A percentile compares a stretch with the other conserved stretches of the same genome.
Evolutionary conservation across 1,139 yeast species (phyloP).

Genomic region (Protomyces gravidus): DNA sequence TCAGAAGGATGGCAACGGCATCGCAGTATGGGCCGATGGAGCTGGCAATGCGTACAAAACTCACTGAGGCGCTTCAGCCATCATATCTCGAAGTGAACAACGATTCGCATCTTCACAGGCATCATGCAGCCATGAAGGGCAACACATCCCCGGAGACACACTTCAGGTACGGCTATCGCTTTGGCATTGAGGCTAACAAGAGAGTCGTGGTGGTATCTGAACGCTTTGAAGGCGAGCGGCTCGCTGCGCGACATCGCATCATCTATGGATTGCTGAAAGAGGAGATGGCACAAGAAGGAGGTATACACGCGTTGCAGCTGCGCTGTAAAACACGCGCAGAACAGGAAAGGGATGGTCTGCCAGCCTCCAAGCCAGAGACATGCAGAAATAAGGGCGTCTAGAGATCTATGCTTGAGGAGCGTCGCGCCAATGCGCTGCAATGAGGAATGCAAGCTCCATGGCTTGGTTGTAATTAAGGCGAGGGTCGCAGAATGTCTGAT

Average conservation of each 20-base stretch:
- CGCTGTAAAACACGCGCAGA: constrained; percentile 75
- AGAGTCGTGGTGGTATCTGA: constrained; percentile 54
- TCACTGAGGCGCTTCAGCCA: constrained; percentile 30
- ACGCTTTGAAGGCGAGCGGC: constrained; percentile 58
- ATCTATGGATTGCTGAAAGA: constrained; percentile 66
- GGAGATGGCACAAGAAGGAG: constrained; percentile 55
- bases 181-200: no score
- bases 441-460: constrained; percentile 45
- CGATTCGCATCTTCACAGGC: constrained; percentile 85
- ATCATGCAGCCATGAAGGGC: constrained; percentile 77
- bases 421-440: constrained; percentile 39
- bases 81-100: constrained; percentile 54
- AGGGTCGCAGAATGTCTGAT: constrained; percentile 48
- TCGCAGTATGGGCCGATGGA: constrained; percentile 7
- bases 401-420: background rate
- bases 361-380: constrained; percentile 14
- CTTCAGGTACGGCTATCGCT: constrained; percentile 44
- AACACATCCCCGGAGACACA: constrained; percentile 74
- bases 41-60: constrained; percentile 9
- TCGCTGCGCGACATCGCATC: constrained; percentile 75
- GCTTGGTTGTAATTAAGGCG: constrained; percentile 44
- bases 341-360: constrained; percentile 28
- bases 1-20: constrained; percentile 24
- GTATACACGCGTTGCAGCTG: constrained; percentile 86
- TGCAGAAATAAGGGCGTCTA: constrained; percentile 8